Percentiles rank a stretch among this genome's conserved stretches.
Conservation (phyloP, 495 filamentous ascomycete genomes). For the Cercophora scortea region DNA sequence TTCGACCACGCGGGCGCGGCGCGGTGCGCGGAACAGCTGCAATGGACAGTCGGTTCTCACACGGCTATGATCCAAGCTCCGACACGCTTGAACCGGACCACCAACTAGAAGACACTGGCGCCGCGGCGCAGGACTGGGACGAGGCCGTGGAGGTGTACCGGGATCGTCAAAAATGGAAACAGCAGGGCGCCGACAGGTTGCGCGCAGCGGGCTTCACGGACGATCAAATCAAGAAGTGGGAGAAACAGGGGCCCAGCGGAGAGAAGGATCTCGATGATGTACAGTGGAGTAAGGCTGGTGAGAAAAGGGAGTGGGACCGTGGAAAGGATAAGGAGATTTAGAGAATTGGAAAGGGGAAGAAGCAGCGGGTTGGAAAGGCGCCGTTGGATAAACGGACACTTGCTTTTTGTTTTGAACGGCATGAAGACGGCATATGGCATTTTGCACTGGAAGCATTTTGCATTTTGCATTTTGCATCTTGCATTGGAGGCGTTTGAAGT, state of each 20-base stretch:
- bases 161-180: conserved; percentile 77
- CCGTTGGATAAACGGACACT: too few relatives aligned
- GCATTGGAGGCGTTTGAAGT: too few relatives aligned
- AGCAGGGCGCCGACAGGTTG: conserved; percentile 68
- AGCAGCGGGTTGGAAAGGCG: too few relatives aligned
- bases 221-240: conserved; percentile 69
- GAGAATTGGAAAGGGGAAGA: too few relatives aligned
- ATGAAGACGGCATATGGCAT: too few relatives aligned
- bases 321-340: conserved; percentile 8
- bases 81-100: conserved; percentile 57
- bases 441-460: too few relatives aligned
- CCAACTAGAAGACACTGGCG: conserved; percentile 1
- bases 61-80: conserved; percentile 64
- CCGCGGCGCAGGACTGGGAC: conserved; percentile 62
- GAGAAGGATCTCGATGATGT: conserved; percentile 62
- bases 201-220: conserved; percentile 74
- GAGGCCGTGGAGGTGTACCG: conserved; percentile 70
- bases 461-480: too few relatives aligned
- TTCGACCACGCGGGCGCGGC: conserved; percentile 73
- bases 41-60: conserved; percentile 74
- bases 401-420: too few relatives aligned
- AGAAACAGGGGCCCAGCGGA: conserved; percentile 46
- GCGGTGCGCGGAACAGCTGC: conserved; percentile 45
- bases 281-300: conserved; percentile 69
- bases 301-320: conserved; percentile 78